Evolutionary conservation across 1,139 yeast species (phyloP).

Genomic region (Yamadazyma triangularis): DNA sequence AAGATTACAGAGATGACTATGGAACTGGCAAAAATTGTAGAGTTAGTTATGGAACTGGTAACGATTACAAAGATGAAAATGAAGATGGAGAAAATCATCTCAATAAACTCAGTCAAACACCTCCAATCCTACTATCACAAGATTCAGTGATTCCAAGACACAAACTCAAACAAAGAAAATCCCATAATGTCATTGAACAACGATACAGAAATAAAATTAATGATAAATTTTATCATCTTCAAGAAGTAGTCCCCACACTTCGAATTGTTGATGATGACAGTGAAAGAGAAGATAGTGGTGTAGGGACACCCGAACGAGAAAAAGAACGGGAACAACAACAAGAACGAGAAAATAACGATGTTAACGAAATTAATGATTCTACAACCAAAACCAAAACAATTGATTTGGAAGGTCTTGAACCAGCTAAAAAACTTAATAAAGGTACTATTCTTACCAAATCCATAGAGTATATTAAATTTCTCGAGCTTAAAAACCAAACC

Average conservation of each 20-base stretch:
- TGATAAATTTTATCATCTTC: slow-evolving; percentile 39
- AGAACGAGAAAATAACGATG: too few relatives aligned
- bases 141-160: not conserved
- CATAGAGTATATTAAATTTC: slow-evolving; percentile 41
- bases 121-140: not conserved
- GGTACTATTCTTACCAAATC: slow-evolving; percentile 43
- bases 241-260: slow-evolving; percentile 39
- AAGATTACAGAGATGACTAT: not conserved
- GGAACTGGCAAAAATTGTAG: not conserved
- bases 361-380: not conserved
- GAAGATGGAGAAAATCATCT: not conserved
- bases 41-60: not conserved
- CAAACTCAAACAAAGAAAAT: slow-evolving; percentile 22
- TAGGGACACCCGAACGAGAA: too few relatives aligned
- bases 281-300: slow-evolving; percentile 6
- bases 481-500: slow-evolving; percentile 34
- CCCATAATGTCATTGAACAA: slow-evolving; percentile 45
- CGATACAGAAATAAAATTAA: slow-evolving; percentile 43
- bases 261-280: slow-evolving; percentile 23
- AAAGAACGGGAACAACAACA: not conserved
- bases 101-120: not conserved
- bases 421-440: slow-evolving; percentile 42
- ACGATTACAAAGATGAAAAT: not conserved
- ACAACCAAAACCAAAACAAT: slow-evolving; percentile 1
- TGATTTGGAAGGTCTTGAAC: slow-evolving; percentile 36